A percentile compares a stretch with the other conserved stretches of the same genome.
Evolutionary conservation across 75 land plant species (phyloP).

Genomic region (Azolla pinnata): DNA sequence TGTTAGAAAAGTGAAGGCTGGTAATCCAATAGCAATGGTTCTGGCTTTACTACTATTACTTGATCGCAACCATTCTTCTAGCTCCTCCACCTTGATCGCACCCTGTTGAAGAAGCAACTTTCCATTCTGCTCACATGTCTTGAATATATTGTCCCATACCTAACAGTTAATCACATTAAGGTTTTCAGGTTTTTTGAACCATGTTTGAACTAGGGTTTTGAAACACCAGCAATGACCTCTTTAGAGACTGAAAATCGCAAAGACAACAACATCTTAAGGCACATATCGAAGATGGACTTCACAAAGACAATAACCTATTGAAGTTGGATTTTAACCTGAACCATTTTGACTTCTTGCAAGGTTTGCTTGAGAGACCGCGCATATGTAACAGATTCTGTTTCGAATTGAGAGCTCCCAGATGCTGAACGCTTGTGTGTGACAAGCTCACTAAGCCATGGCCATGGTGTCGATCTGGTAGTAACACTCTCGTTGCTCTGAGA

Average conservation of each 20-base stretch:
- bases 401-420: slow-evolving; percentile 4
- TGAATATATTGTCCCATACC: slow-evolving; percentile 81
- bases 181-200: background rate
- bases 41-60: slow-evolving; percentile 38
- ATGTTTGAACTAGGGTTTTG: no score
- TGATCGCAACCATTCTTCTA: slow-evolving; percentile 42
- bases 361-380: slow-evolving; percentile 48
- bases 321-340: slow-evolving; percentile 43
- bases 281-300: no score
- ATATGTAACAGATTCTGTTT: slow-evolving; percentile 9
- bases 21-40: slow-evolving; percentile 48
- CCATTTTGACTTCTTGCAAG: slow-evolving; percentile 51
- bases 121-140: slow-evolving; percentile 50
- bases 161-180: slow-evolving; percentile 11
- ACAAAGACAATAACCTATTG: background rate
- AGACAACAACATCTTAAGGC: no score
- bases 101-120: slow-evolving; percentile 45
- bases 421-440: slow-evolving; percentile 4
- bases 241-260: no score
- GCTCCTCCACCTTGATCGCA: slow-evolving; percentile 41
- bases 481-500: slow-evolving; percentile 15
- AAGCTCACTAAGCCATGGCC: background rate
- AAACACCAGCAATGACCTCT: background rate
- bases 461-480: slow-evolving; percentile 18
- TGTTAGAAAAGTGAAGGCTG: slow-evolving; percentile 59